Percentiles rank a stretch among this genome's conserved stretches.
Conservation (phyloP, 345 rosid species). For the Arabis hirsuta region DNA sequence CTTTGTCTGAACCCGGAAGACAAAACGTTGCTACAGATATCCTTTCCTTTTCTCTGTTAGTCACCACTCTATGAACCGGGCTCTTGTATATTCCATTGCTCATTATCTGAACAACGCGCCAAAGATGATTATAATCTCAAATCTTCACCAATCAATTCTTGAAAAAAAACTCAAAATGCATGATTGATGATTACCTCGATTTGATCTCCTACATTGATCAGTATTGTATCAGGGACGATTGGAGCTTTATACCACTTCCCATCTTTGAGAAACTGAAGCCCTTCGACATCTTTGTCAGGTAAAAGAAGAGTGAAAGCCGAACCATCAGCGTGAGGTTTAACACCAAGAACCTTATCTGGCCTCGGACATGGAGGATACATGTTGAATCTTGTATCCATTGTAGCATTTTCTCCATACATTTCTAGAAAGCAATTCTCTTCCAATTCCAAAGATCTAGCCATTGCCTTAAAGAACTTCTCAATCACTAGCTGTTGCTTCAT, state of each 20-base stretch:
- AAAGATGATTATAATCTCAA: neutral
- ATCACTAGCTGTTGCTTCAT: constrained; percentile 32
- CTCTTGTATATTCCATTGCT: constrained; percentile 71
- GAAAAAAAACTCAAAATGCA: neutral
- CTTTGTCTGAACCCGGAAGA: constrained; percentile 46
- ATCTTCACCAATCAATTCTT: constrained; percentile 4
- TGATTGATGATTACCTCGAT: constrained; percentile 47
- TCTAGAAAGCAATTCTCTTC: constrained; percentile 54
- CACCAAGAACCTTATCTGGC: constrained; percentile 58
- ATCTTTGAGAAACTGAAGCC: constrained; percentile 57
- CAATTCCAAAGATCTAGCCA: constrained; percentile 57
- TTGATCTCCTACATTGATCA: constrained; percentile 63
- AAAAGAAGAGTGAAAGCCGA: constrained; percentile 60
- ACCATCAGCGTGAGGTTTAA: constrained; percentile 66
- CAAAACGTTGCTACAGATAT: constrained; percentile 58
- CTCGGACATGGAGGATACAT: constrained; percentile 64
- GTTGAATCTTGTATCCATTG: constrained; percentile 56
- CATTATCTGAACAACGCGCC: constrained; percentile 48
- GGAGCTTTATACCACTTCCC: constrained; percentile 60
- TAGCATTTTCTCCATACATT: constrained; percentile 50
- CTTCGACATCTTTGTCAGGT: constrained; percentile 59
- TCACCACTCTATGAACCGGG: constrained; percentile 53
- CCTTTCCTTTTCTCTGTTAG: constrained; percentile 54
- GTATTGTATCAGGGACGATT: constrained; percentile 49
- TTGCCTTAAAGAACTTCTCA: constrained; percentile 49